phyloP scores from a whole-genome alignment of 305 asterid species.

The Solanum hybrid region DNA sequence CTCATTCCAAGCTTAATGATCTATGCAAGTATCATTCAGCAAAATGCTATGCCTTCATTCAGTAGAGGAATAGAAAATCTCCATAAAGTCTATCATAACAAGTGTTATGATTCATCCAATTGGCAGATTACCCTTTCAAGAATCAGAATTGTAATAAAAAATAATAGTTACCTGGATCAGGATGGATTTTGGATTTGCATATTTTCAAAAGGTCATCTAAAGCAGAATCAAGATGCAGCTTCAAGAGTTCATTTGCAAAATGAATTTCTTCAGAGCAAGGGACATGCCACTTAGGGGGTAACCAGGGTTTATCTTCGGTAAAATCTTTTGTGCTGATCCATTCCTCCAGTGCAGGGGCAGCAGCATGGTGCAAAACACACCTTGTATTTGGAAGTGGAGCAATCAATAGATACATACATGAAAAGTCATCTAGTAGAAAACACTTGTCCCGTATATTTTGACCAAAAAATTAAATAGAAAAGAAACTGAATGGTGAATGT shows the following conservation, averaged over 20 bases:
- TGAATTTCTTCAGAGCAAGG: slow-evolving; percentile 71
- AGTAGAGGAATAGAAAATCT: background rate
- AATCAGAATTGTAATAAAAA: background rate
- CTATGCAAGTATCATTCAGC: background rate
- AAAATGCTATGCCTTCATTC: background rate
- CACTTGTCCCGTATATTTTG: background rate
- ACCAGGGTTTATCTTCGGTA: slow-evolving; percentile 38
- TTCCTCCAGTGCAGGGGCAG: slow-evolving; percentile 63
- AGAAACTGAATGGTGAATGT: slow-evolving; percentile 4
- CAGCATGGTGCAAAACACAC: slow-evolving; percentile 60
- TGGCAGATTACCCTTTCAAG: background rate
- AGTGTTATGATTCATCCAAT: background rate
- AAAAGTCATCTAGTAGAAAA: background rate
- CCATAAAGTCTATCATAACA: background rate
- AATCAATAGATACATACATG: background rate
- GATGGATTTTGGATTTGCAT: slow-evolving; percentile 73
- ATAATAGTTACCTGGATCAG: slow-evolving; percentile 68
- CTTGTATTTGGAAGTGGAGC: slow-evolving; percentile 29
- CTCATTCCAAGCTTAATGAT: background rate
- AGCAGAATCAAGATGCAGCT: slow-evolving; percentile 78
- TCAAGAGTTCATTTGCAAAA: slow-evolving; percentile 88
- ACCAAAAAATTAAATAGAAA: background rate
- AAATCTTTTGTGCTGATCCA: slow-evolving; percentile 82
- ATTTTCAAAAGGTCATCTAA: slow-evolving; percentile 73
- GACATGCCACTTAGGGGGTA: slow-evolving; percentile 86